A percentile compares a stretch with the other conserved stretches of the same genome.
phyloP scores from a whole-genome alignment of 1,284 basidiomycete genomes.

The Caloboletus firmus region DNA sequence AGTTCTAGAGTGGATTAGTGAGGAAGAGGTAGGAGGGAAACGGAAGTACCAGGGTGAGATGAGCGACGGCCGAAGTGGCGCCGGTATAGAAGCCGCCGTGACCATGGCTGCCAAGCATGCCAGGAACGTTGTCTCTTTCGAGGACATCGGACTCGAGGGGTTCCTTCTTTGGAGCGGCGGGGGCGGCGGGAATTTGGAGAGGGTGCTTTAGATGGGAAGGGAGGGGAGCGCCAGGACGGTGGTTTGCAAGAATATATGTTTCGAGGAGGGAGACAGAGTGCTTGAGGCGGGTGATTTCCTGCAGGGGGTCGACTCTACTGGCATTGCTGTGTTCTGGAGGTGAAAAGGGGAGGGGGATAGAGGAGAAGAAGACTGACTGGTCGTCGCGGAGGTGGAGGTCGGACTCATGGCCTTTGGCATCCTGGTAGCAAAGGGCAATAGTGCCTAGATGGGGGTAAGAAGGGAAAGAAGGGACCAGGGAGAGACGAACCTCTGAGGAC shows the following conservation, averaged over 20 bases:
- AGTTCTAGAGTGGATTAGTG: constrained; percentile 36
- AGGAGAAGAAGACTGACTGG: constrained; percentile 42
- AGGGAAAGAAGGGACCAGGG: background rate
- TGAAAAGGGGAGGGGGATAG: constrained; percentile 11
- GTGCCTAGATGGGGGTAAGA: constrained; percentile 49
- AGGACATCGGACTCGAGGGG: constrained; percentile 45
- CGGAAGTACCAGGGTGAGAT: constrained; percentile 57
- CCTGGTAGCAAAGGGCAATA: constrained; percentile 73
- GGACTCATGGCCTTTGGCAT: constrained; percentile 55
- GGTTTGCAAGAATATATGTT: constrained; percentile 59
- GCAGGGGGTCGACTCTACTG: constrained; percentile 64
- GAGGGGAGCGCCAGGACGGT: constrained; percentile 34
- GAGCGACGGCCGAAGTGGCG: constrained; percentile 66
- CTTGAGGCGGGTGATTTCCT: constrained; percentile 70
- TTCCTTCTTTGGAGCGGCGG: constrained; percentile 52
- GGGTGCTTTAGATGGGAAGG: constrained; percentile 34
- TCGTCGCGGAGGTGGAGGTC: constrained; percentile 56
- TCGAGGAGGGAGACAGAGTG: constrained; percentile 73
- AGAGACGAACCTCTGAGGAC: constrained; percentile 61
- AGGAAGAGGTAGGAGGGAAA: constrained; percentile 10
- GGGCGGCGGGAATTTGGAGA: constrained; percentile 37
- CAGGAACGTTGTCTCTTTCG: constrained; percentile 54
- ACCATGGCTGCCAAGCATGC: constrained; percentile 61
- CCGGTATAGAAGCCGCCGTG: constrained; percentile 71
- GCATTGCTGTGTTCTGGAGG: constrained; percentile 38